Base-by-base conservation (phyloP, 139 green algal species). In the Monoraphidium neglectum region DNA sequence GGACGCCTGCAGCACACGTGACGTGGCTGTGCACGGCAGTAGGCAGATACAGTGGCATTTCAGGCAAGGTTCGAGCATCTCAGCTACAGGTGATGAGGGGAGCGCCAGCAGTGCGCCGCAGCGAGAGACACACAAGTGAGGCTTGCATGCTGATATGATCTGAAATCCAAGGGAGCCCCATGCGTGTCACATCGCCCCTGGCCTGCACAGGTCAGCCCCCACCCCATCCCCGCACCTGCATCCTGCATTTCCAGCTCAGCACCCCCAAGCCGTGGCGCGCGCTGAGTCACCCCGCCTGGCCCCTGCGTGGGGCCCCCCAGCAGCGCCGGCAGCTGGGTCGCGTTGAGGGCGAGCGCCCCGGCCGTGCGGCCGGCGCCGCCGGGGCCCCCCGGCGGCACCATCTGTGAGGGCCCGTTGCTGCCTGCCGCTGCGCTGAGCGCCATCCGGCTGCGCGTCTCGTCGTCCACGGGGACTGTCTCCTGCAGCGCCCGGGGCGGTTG, bases 381-480 rank as follows among this genome's bases (percentile, higher is more conserved):
- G 26, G 37, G 26, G 46, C 46, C 33, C 38, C 66, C 72, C 0
- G 68, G 57, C 33, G 46, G 53, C n/a, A 24, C 56, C 28, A 56
- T 16, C 43, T 78, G 59, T 23, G 72, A 67, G 21, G 53, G 35
- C 26, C 21, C 59, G 38, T 59, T 59, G 18, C 33, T 30, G 26
- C 40, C 59, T 13, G 21, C 65, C 0, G 26, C 65, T 24, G 30
- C 61, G 26, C 62, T 75, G 10, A 80, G 65, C 66, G 54, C 28
- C 75, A 80, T 80, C 28, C 75, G 66, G 37, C 54, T 47, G 32
- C 53, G 43, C 21, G 66, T 67, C 67, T 56, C 54, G 1, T 62
- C 38, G 51, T 87, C 82, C 46, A 87, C 26, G 0, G 91, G 91
- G 53, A 94, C 62, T 0, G 86, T 93, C 83, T 95, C 91, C 12